Evolutionary conservation across 2,329 filamentous ascomycete genomes (phyloP).

Genomic region (Fusarium setosum): DNA sequence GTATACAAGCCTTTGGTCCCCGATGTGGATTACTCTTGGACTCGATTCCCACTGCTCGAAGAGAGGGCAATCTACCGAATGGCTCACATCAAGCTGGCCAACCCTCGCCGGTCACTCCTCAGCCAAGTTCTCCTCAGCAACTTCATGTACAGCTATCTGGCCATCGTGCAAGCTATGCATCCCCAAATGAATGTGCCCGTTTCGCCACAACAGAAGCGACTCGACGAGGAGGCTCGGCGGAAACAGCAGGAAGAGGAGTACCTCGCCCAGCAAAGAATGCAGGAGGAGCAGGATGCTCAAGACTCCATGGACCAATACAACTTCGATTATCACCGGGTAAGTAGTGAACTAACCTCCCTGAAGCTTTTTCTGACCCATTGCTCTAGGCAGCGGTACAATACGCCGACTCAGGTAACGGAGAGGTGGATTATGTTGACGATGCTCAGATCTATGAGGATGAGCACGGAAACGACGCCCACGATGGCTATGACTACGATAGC

Average conservation of each 20-base stretch:
- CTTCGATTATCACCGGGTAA: slow-evolving; percentile 65
- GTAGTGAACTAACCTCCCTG: slow-evolving; percentile 33
- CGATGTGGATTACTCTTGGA: slow-evolving; percentile 96
- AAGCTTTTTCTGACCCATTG: slow-evolving; percentile 6
- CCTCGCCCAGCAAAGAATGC: slow-evolving; percentile 58
- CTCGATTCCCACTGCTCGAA: slow-evolving; percentile 92
- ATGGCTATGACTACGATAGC: slow-evolving; percentile 52
- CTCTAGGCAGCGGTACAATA: slow-evolving; percentile 58
- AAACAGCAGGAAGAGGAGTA: slow-evolving; percentile 63
- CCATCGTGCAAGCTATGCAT: slow-evolving; percentile 99
- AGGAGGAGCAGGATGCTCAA: slow-evolving; percentile 57
- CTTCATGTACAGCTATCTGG: slow-evolving; percentile 99
- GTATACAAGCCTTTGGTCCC: slow-evolving; percentile 78
- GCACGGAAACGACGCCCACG: slow-evolving; percentile 54
- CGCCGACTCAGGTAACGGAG: slow-evolving; percentile 56
- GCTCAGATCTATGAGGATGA: slow-evolving; percentile 66
- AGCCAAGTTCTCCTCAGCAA: slow-evolving; percentile 97
- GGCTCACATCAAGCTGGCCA: slow-evolving; percentile 99
- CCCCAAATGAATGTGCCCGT: slow-evolving; percentile 93
- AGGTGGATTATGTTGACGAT: slow-evolving; percentile 63
- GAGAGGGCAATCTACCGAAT: slow-evolving; percentile 98
- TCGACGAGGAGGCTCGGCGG: slow-evolving; percentile 65
- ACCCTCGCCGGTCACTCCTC: slow-evolving; percentile 89
- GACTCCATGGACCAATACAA: slow-evolving; percentile 63
- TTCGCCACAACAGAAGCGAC: slow-evolving; percentile 77